Percentiles rank a stretch among this genome's conserved stretches.
Evolutionary conservation across 2,329 filamentous ascomycete species (phyloP).

Genomic region (Penicillium expansum): DNA sequence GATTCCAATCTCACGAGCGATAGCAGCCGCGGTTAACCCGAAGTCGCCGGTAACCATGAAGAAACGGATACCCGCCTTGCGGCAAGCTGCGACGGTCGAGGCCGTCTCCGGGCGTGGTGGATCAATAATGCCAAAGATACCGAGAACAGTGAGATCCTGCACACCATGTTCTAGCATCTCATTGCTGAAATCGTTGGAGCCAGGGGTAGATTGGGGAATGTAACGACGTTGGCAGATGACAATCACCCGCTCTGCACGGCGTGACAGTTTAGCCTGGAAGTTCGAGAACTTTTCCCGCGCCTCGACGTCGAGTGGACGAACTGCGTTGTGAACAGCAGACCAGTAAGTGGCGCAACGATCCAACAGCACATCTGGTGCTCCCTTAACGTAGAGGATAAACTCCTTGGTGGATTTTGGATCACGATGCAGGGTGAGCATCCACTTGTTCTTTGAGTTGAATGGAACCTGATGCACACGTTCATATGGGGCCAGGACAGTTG

Average conservation of each 20-base stretch:
- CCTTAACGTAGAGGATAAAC: slow-evolving; percentile 60
- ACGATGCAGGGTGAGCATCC: slow-evolving; percentile 63
- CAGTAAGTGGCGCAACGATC: slow-evolving; percentile 60
- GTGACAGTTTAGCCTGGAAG: slow-evolving; percentile 67
- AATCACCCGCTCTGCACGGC: slow-evolving; percentile 67
- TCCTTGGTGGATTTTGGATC: slow-evolving; percentile 33
- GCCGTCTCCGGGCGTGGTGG: slow-evolving; percentile 40
- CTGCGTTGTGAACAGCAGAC: slow-evolving; percentile 56
- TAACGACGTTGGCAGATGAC: slow-evolving; percentile 63
- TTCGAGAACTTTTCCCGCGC: slow-evolving; percentile 53
- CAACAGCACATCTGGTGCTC: slow-evolving; percentile 72
- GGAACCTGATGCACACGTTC: slow-evolving; percentile 66
- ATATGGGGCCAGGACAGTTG: slow-evolving; percentile 58
- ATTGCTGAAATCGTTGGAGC: slow-evolving; percentile 52
- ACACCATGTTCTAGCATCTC: slow-evolving; percentile 46
- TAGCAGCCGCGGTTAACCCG: slow-evolving; percentile 41
- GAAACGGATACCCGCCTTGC: slow-evolving; percentile 39
- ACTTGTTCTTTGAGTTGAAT: slow-evolving; percentile 84
- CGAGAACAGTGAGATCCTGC: slow-evolving; percentile 49
- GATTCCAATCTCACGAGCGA: slow-evolving; percentile 44
- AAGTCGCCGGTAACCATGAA: slow-evolving; percentile 48
- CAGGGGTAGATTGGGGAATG: slow-evolving; percentile 41
- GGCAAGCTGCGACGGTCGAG: slow-evolving; percentile 35
- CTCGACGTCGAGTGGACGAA: slow-evolving; percentile 51
- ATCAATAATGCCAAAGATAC: slow-evolving; percentile 51